phyloP scores from a whole-genome alignment of 768 basidiomycete genomes.

The Leccinum variicolor region DNA sequence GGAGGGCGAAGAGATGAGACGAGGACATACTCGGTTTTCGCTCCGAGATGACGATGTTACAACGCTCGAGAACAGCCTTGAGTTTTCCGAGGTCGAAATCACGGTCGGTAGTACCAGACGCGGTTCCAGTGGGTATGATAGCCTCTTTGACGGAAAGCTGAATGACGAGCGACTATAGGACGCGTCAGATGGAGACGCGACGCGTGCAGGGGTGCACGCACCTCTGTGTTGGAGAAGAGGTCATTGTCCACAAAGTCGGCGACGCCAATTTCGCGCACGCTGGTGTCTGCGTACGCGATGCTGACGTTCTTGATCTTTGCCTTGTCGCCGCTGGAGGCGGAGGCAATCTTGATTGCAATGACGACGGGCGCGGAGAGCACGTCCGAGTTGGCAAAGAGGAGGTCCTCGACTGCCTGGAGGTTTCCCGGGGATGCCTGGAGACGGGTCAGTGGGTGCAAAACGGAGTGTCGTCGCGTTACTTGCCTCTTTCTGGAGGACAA shows the following conservation, averaged over 20 bases:
- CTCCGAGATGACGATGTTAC: slow-evolving; percentile 87
- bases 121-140: slow-evolving; percentile 73
- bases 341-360: slow-evolving; percentile 79
- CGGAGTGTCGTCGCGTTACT: slow-evolving; percentile 9
- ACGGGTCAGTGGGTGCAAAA: slow-evolving; percentile 11
- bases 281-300: slow-evolving; percentile 90
- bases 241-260: slow-evolving; percentile 94
- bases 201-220: slow-evolving; percentile 28
- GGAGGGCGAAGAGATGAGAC: neutral
- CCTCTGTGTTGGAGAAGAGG: slow-evolving; percentile 93
- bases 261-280: slow-evolving; percentile 79
- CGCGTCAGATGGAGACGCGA: neutral
- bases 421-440: slow-evolving; percentile 72
- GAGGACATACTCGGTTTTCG: slow-evolving; percentile 70
- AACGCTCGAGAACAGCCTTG: slow-evolving; percentile 82
- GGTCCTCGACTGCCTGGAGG: slow-evolving; percentile 70
- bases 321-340: slow-evolving; percentile 46
- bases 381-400: slow-evolving; percentile 81
- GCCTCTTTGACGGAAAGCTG: slow-evolving; percentile 98
- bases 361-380: slow-evolving; percentile 82
- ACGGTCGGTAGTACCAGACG: slow-evolving; percentile 67
- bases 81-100: slow-evolving; percentile 89
- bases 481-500: slow-evolving; percentile 79
- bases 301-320: slow-evolving; percentile 74
- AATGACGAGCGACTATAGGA: slow-evolving; percentile 79